Evolutionary conservation across 2,329 filamentous ascomycete species (phyloP), one percentile per base, ranked within the genome.

Genomic region (Exophiala mesophila): DNA sequence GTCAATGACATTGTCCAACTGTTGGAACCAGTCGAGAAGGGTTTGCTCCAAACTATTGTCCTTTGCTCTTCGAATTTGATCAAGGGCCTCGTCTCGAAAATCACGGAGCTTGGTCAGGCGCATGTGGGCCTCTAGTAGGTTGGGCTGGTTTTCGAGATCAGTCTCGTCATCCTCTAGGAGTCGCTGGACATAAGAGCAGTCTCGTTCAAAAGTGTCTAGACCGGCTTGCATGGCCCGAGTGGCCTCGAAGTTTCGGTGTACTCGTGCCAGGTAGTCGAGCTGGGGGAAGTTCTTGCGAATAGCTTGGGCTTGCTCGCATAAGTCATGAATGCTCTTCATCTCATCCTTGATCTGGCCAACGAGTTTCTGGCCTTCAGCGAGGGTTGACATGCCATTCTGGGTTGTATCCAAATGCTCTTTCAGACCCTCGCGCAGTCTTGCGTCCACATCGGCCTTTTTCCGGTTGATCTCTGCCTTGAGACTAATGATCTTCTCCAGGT

Each of bases 201-300:
- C 80, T 43, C 82, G 77, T 64, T 87, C 85, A 58, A 98, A 97
- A 10, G 76, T 84, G 66, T 94, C 86, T 57, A 98, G 77, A 57
- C 94, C 89, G 55, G 76, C 80, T 62, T 90, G 88, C 88, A 98
- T 96, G 57, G 83, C 80, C 70, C 96, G 83, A 47, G 95, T 89
- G 33, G 88, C 87, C 58, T 85, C 87, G 62, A 98, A 98, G 68
- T 98, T 96, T 52, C 90, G 80, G 67, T 98, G 92, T 23, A 71
- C 63, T 49, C 64, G 59, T 5, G 68, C 68, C 34, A 71, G 53
- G 39, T 65, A 63, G 41, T 71, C 68, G 54, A 94, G 92, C 66
- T 95, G 87, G 41, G 90, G 90, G 66, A 98, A 97, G 71, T 98
- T 92, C 59, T 85, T 82, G 59, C 98, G 95, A 80, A 96, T 96